phyloP scores from a whole-genome alignment of 371 early-diverging fungal species.

The Mucor velutinosus region DNA sequence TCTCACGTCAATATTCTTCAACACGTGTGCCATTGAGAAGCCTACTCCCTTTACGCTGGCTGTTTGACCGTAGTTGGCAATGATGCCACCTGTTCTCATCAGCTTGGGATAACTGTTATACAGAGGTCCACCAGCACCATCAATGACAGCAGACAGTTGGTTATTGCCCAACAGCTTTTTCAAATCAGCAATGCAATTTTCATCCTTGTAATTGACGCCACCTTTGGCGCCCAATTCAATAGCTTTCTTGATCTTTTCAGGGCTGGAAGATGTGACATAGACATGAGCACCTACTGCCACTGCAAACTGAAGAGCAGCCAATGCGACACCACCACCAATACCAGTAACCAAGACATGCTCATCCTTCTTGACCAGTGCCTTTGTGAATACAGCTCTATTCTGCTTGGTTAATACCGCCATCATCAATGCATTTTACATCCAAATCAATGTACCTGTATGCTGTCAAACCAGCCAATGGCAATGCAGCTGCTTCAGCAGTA shows the following conservation, averaged over 20 bases:
- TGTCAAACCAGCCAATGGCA: conserved; percentile 74
- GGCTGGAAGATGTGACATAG: conserved; percentile 71
- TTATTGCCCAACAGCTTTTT: conserved; percentile 44
- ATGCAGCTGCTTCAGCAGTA: conserved; percentile 66
- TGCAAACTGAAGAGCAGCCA: conserved; percentile 69
- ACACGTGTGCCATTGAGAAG: conserved; percentile 51
- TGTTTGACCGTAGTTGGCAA: conserved; percentile 66
- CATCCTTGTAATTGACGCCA: conserved; percentile 71
- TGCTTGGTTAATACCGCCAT: not conserved
- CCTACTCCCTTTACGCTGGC: conserved; percentile 45
- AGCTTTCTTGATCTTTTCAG: conserved; percentile 65
- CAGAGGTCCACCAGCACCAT: conserved; percentile 70
- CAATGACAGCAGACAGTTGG: conserved; percentile 62
- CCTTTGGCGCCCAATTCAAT: conserved; percentile 68
- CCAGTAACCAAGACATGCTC: conserved; percentile 74
- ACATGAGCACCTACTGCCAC: conserved; percentile 72
- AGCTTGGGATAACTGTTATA: conserved; percentile 40
- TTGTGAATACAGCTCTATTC: conserved; percentile 58
- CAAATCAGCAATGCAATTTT: conserved; percentile 53
- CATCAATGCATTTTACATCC: not conserved
- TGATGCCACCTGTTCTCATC: conserved; percentile 58
- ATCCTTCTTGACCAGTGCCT: conserved; percentile 56
- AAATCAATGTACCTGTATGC: conserved; percentile 63
- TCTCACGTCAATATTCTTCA: conserved; percentile 62
- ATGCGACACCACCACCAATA: conserved; percentile 79